Percentiles rank a stretch among this genome's conserved stretches.
These are phyloP conservation scores for Mycena albidolilacea DNA, from an alignment of 768 basidiomycete species.

Conservation along the genomic window DNA sequence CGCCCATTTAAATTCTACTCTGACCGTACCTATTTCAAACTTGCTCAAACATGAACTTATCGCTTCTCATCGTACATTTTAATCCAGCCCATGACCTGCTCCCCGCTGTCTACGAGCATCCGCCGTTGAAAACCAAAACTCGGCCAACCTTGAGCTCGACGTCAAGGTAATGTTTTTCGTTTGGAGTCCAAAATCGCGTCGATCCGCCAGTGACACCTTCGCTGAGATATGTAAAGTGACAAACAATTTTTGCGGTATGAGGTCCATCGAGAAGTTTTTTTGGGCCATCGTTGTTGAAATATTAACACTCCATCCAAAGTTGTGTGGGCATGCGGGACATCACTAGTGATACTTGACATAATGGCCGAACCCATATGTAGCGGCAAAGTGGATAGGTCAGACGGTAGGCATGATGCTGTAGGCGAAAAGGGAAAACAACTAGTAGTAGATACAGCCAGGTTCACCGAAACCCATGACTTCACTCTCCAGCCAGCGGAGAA, in stretches of 20 bases:
- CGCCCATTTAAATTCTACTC: no score
- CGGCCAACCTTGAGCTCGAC: constrained; percentile 59
- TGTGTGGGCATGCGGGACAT: background rate
- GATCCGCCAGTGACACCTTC: constrained; percentile 52
- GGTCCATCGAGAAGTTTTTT: constrained; percentile 52
- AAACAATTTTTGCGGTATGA: constrained; percentile 50
- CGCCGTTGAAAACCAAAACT: constrained; percentile 60
- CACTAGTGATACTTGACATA: constrained; percentile 51
- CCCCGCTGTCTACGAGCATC: constrained; percentile 58
- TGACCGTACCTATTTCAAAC: no score
- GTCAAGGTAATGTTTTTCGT: constrained; percentile 51
- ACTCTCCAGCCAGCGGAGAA: no score
- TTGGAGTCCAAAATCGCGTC: constrained; percentile 56
- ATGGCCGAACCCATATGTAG: constrained; percentile 60
- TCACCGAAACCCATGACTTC: no score
- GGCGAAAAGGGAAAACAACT: no score
- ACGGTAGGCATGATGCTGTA: constrained; percentile 22
- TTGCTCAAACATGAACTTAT: constrained; percentile 59
- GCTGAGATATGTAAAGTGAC: constrained; percentile 62
- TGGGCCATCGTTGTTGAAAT: constrained; percentile 47
- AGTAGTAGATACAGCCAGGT: no score
- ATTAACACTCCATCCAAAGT: background rate
- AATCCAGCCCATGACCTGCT: constrained; percentile 53
- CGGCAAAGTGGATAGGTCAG: constrained; percentile 54
- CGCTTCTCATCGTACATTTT: constrained; percentile 59